These are phyloP conservation scores for Theobroma cacao DNA, from an alignment of 345 rosid genomes.

Conservation along the genomic window DNA sequence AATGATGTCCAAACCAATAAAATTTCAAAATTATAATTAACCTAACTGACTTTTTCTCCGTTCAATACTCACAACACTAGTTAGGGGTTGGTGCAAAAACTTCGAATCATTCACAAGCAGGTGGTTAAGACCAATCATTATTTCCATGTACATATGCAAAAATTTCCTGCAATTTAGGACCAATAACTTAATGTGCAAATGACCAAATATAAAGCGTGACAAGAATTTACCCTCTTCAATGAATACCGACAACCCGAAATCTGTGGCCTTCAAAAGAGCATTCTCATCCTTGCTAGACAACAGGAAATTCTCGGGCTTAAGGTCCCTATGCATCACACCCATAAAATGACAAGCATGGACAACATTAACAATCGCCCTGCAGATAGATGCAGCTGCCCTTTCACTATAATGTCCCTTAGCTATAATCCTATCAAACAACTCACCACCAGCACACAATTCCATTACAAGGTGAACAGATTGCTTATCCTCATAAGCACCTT, in stretches of 20 bases:
- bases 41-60: not conserved
- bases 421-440: slow-evolving; percentile 76
- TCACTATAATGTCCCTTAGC: slow-evolving; percentile 78
- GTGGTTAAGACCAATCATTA: not conserved
- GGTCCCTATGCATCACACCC: slow-evolving; percentile 90
- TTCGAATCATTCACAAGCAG: not conserved
- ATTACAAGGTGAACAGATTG: slow-evolving; percentile 78
- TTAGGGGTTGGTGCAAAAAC: not conserved
- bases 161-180: not conserved
- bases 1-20: not conserved
- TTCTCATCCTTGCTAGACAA: slow-evolving; percentile 59
- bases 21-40: not conserved
- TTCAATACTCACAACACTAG: not conserved
- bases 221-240: slow-evolving; percentile 42
- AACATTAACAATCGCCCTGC: slow-evolving; percentile 68
- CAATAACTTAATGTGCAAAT: not conserved
- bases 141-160: not conserved
- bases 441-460: slow-evolving; percentile 97
- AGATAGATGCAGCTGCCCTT: slow-evolving; percentile 72
- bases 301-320: slow-evolving; percentile 96
- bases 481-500: slow-evolving; percentile 84
- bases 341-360: slow-evolving; percentile 82
- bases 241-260: slow-evolving; percentile 77
- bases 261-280: slow-evolving; percentile 72
- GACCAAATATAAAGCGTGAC: not conserved